These are phyloP conservation scores for Echria macrotheca DNA, from an alignment of 495 filamentous ascomycete species.

Conservation along the genomic window DNA sequence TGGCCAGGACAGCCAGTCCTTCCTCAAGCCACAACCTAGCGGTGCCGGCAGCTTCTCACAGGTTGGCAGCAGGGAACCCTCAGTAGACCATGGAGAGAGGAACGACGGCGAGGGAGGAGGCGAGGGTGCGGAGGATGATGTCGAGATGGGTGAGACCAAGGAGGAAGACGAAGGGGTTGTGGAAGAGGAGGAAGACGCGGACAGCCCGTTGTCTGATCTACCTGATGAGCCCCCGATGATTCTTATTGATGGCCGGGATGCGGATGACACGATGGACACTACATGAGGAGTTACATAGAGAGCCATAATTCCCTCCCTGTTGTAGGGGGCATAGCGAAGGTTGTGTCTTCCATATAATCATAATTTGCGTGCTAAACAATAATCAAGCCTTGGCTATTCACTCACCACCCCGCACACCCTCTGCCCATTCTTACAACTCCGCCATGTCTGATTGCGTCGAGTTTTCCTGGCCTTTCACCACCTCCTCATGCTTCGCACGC, in stretches of 20 bases:
- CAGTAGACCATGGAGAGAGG: slow-evolving; percentile 26
- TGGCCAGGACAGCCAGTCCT: slow-evolving; percentile 20
- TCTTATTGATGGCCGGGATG: slow-evolving; percentile 46
- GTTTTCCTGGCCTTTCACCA: slow-evolving; percentile 5
- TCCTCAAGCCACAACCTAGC: slow-evolving; percentile 37
- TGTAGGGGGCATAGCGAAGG: neutral
- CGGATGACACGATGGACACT: slow-evolving; percentile 69
- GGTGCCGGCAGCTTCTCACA: slow-evolving; percentile 45
- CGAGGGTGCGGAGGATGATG: slow-evolving; percentile 60
- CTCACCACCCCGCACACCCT: too few species aligned
- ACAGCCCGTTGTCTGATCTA: slow-evolving; percentile 26
- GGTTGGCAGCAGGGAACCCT: slow-evolving; percentile 28
- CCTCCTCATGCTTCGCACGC: too few species aligned
- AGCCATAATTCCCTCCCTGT: neutral
- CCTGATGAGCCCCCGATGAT: slow-evolving; percentile 31
- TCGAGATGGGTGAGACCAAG: slow-evolving; percentile 42
- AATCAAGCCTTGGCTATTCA: too few species aligned
- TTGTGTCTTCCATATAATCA: neutral
- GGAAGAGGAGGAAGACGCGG: slow-evolving; percentile 28
- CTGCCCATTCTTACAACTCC: too few species aligned
- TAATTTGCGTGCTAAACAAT: neutral
- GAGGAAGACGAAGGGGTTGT: slow-evolving; percentile 31
- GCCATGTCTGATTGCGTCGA: neutral
- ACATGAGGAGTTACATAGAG: slow-evolving; percentile 29
- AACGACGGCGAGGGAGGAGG: slow-evolving; percentile 35